A percentile compares a stretch with the other conserved stretches of the same genome.
These are phyloP conservation scores for Xylaria hypoxylon DNA, from an alignment of 2,329 filamentous ascomycete species.

Conservation along the genomic window DNA sequence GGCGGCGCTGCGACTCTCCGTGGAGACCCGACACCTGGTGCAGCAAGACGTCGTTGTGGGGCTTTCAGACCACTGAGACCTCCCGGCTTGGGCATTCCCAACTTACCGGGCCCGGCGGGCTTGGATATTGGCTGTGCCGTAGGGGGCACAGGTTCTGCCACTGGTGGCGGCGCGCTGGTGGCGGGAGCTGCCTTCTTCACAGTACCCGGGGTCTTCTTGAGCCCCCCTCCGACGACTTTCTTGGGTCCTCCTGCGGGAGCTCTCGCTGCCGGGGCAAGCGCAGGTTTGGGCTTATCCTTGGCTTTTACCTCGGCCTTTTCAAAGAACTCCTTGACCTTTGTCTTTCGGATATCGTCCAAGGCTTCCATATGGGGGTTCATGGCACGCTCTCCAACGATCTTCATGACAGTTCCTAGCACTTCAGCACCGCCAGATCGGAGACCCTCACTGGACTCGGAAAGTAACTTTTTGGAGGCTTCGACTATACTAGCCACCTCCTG, in stretches of 20 bases:
- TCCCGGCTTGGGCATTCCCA: slow-evolving; percentile 66
- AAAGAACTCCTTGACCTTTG: slow-evolving; percentile 91
- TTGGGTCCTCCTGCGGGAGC: slow-evolving; percentile 58
- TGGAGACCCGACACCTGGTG: slow-evolving; percentile 64
- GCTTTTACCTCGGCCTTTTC: slow-evolving; percentile 86
- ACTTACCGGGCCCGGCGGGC: slow-evolving; percentile 59
- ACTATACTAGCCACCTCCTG: slow-evolving; percentile 85
- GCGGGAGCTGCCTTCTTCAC: slow-evolving; percentile 62
- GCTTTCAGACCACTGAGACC: slow-evolving; percentile 69
- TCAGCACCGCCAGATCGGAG: slow-evolving; percentile 92
- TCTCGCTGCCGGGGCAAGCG: slow-evolving; percentile 68
- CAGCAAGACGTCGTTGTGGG: slow-evolving; percentile 67
- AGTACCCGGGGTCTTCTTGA: slow-evolving; percentile 64
- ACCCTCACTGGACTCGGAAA: slow-evolving; percentile 88
- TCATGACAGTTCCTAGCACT: slow-evolving; percentile 94
- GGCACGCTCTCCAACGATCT: slow-evolving; percentile 94
- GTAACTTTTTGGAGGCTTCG: slow-evolving; percentile 88
- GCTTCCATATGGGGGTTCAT: slow-evolving; percentile 95
- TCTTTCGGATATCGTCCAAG: slow-evolving; percentile 94
- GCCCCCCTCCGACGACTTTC: slow-evolving; percentile 52
- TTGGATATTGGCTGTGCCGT: slow-evolving; percentile 70
- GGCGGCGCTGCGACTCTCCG: slow-evolving; percentile 59
- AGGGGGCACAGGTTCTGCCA: slow-evolving; percentile 64
- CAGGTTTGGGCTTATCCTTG: slow-evolving; percentile 91
- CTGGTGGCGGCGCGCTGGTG: slow-evolving; percentile 54